Base-by-base conservation (phyloP, 768 basidiomycete genomes). In the Boletus insuetus region DNA sequence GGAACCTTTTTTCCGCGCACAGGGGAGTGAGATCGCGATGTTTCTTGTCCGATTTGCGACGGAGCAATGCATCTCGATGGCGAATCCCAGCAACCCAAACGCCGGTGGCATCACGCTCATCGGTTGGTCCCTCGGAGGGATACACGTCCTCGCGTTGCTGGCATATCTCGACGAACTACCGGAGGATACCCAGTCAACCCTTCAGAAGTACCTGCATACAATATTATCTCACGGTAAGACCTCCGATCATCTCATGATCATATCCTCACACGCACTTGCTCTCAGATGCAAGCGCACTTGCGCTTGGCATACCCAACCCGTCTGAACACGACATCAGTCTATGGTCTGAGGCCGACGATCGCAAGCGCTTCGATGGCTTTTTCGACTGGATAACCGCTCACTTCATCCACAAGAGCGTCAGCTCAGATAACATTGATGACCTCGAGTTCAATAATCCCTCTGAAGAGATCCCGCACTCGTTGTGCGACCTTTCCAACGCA, bases 181-280 rank as follows among this genome's bases (percentile, higher is more conserved):
- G 7, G 46, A 51, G 5, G 58, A 54, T 3, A 53, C 49, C 1
- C 54, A 41, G 14, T 48, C 38, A 8, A 58, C 49, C 26, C 51
- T 65, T 12, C 40, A 14, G 14, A 64, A 51, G 22, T 60, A 65
- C 47, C 61, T 65, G 2, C 64, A 66, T 16, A 65, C 64, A 0
- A n/a, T 58, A 7, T n/a, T 64, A 17, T 38, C 14, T 35, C 64
- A 65, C 3, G 64, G 64, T 65, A 20, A 46, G 64, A 19, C 3
- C 3, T 14, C 3, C 8, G 4, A 44, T 52, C 14, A 11, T 16
- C 19, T 9, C 31, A 6, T 20, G 7, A 26, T 39, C 39, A 20
- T 32, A 42, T 10, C 16, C 52, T 19, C 31, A 47, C 10, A 16
- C 41, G 10, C 45, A 16, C 38, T 26, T 12, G 1, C 11, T 43